phyloP scores from a whole-genome alignment of 2,329 filamentous ascomycete species.

The Fusarium udum region DNA sequence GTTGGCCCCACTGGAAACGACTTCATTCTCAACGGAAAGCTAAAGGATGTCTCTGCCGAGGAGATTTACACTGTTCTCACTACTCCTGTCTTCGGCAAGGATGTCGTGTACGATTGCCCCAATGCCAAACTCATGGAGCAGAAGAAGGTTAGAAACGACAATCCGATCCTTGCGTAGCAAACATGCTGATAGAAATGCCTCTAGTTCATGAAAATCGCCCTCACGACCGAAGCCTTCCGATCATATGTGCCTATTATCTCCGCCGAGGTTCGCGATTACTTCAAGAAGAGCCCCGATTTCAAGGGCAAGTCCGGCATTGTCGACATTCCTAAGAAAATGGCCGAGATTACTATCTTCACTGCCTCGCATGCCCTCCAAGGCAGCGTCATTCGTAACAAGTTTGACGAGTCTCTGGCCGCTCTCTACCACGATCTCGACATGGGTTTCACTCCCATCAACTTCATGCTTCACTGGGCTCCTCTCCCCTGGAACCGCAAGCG shows the following conservation, averaged over 20 bases:
- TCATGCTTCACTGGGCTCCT: conserved; percentile 87
- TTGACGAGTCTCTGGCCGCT: conserved; percentile 81
- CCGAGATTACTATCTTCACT: conserved; percentile 90
- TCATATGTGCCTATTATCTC: conserved; percentile 82
- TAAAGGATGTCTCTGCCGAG: conserved; percentile 89
- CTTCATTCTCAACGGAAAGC: conserved; percentile 90
- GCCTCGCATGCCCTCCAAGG: conserved; percentile 88
- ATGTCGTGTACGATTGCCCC: conserved; percentile 91
- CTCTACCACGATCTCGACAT: conserved; percentile 91
- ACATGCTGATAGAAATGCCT: conserved; percentile 22
- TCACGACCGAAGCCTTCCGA: conserved; percentile 78
- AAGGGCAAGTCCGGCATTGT: conserved; percentile 74
- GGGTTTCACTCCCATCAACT: conserved; percentile 90
- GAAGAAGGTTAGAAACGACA: conserved; percentile 74
- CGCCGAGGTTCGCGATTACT: conserved; percentile 76
- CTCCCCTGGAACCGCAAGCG: conserved; percentile 88
- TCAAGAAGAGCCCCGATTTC: conserved; percentile 73
- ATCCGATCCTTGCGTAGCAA: neutral
- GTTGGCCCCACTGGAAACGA: conserved; percentile 86
- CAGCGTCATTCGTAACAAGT: conserved; percentile 80
- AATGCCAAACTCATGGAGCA: conserved; percentile 95
- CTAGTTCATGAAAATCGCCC: conserved; percentile 82
- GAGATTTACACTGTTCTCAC: conserved; percentile 86
- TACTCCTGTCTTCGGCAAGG: conserved; percentile 78
- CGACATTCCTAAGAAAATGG: conserved; percentile 79